Base-by-base conservation (phyloP, 1,284 basidiomycete species). In the Cryptococcus sp. region DNA sequence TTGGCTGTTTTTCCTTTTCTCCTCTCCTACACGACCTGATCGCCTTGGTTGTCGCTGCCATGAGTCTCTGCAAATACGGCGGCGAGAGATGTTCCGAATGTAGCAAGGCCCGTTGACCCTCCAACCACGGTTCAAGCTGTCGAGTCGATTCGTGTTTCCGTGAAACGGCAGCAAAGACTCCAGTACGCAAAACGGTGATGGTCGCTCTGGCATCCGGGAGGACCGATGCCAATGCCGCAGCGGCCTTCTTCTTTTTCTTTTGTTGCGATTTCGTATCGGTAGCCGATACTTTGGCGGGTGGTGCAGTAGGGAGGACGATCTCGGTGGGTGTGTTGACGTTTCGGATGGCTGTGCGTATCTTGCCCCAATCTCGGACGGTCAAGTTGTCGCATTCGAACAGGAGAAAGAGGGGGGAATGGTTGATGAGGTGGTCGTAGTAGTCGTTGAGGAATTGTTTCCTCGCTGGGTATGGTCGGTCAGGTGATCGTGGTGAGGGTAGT, bases 351-450 rank as follows among this genome's bases (percentile, higher is more conserved):
- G 57, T 45, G 10, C 74, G 58, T 4, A 77, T 52, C 1, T 49
- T 41, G 3, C 52, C 47, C 46, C 67, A 65, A 52, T 75, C 71
- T 19, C 59, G 52, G 1, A 67, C 68, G 4, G 63, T 52, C 33
- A 76, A 61, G 56, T 74, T 73, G 44, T 59, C 65, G 38, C 72
- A 73, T 23, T 69, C 62, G 58, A 76, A 74, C 37, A 77, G 59
- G 11, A 77, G 58, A 46, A 75, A 63, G 32, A 75, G 55, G 12
- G 66, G 53, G 34, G 68, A 69, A 6, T 51, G 43, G 4, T 54
- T 33, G 35, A 76, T 54, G n/a, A 76, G 63, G 51, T 74, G 66
- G 38, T 47, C 46, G 57, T 75, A 75, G 42, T 66, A 63, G 21
- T 59, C 50, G 61, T 66, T 70, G 26, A 75, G 60, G 53, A 69